A percentile compares a stretch with the other conserved stretches of the same genome.
These are phyloP conservation scores for Artemisia tridentata DNA, from an alignment of 129 eudicot genomes.

Conservation along the genomic window DNA sequence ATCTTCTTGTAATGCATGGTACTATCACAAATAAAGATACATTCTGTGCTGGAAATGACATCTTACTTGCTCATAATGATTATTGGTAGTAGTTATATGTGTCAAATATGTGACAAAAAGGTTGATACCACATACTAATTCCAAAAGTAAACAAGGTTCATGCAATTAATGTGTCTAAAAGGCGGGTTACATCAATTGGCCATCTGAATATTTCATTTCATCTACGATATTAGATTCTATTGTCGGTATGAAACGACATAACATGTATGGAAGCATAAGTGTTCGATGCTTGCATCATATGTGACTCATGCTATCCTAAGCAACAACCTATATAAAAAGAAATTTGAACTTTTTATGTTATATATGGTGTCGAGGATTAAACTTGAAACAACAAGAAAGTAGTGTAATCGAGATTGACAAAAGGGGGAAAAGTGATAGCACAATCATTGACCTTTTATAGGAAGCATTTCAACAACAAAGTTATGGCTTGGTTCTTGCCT, in stretches of 20 bases:
- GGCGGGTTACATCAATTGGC: constrained; percentile 16
- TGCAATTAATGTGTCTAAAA: constrained; percentile 17
- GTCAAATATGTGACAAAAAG: constrained; percentile 21
- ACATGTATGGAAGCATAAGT: not conserved
- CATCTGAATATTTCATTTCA: constrained; percentile 10
- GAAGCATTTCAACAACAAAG: constrained; percentile 32
- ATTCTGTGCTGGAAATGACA: constrained; percentile 19
- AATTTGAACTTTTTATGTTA: constrained; percentile 11
- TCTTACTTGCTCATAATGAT: constrained; percentile 23
- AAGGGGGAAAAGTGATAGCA: constrained; percentile 28
- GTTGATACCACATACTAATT: constrained; percentile 8
- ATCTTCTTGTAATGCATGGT: constrained; percentile 2
- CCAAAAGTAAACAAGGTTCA: constrained; percentile 12
- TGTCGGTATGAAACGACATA: constrained; percentile 12
- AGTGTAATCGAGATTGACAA: constrained; percentile 15
- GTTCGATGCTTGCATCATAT: constrained; percentile 30
- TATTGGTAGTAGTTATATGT: constrained; percentile 13
- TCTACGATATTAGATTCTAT: constrained; percentile 2
- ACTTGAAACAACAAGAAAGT: constrained; percentile 36
- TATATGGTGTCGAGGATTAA: constrained; percentile 24
- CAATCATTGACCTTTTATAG: constrained; percentile 34
- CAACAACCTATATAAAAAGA: constrained; percentile 18
- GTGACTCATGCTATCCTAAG: constrained; percentile 38
- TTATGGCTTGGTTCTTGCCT: constrained; percentile 19
- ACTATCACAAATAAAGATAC: constrained; percentile 3